Evolutionary conservation across 108 stramenopile genomes (phyloP), one percentile per base, ranked within the genome.

Genomic region (Asterionellopsis glacialis): DNA sequence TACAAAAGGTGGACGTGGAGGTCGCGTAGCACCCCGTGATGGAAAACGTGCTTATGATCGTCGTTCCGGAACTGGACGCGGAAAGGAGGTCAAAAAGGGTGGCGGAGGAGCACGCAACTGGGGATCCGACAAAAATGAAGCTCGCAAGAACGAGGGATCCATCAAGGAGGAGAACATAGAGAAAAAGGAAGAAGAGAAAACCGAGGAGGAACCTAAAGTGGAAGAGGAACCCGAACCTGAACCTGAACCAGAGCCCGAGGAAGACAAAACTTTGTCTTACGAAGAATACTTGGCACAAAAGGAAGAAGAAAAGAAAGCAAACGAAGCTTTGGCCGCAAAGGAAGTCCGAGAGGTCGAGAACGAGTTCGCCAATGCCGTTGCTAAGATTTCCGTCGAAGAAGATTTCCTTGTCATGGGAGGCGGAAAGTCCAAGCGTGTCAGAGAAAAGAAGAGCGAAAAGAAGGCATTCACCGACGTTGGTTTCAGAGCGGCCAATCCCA

Each of bases 31-130:
- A 28, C 45, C 80, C 50, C 75, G 93, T 27, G 93, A 88, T 23
- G 93, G 93, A 56, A 91, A 94, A 72, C 87, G 93, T 24, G 70
- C 73, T 25, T 92, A 84, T 59, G 94, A 95, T 61, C 88, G 94
- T 51, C 78, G 83, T 50, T 88, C 86, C 43, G 94, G 94, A 49
- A 93, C 94, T 44, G 94, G 94, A 42, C 89, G 94, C 58, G 94
- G 94, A 61, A 81, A 80, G 50, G 94, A 95, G 69, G 82, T 86
- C 67, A 91, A 88, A 67, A 95, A 95, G 70, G 83, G 61, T 24
- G 94, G 94, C 47, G 94, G 84, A 15, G 94, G 95, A 50, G 90
- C 85, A 41, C 83, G 77, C 73, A 95, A 95, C 74, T 95, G 95
- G 95, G 95, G 95, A 11, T 77, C 77, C 54, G 87, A 88, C 69